Percentiles rank a stretch among this genome's conserved stretches.
Evolutionary conservation across 2,329 filamentous ascomycete genomes (phyloP).

Genomic region (Didymella pinodella): DNA sequence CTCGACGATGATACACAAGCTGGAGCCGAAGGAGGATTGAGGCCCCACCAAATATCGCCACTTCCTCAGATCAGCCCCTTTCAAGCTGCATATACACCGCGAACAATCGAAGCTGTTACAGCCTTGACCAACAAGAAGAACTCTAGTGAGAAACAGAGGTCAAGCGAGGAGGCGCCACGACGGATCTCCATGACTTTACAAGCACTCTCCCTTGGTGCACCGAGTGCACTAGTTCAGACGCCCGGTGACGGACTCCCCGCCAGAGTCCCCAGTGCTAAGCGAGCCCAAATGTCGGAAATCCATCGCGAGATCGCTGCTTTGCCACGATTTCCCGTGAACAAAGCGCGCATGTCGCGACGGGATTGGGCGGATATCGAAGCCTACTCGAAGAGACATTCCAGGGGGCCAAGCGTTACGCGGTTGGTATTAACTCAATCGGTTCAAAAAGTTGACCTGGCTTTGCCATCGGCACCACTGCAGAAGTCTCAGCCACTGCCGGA

Average conservation of each 20-base stretch:
- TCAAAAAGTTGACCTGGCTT: constrained; percentile 15
- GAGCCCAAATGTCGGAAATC: constrained; percentile 38
- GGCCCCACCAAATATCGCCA: constrained; percentile 22
- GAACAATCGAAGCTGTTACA: constrained; percentile 21
- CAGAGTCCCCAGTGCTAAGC: constrained; percentile 26
- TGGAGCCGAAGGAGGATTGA: constrained; percentile 14
- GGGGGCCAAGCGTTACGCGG: constrained; percentile 31
- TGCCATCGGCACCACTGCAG: constrained; percentile 36
- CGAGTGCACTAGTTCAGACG: constrained; percentile 15
- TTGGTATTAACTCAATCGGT: constrained; percentile 27
- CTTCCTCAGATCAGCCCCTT: constrained; percentile 29
- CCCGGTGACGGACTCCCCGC: constrained; percentile 15
- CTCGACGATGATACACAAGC: constrained; percentile 22
- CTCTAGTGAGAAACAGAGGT: constrained; percentile 28
- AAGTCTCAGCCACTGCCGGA: constrained; percentile 42
- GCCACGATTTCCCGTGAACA: constrained; percentile 40
- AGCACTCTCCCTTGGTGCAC: constrained; percentile 30
- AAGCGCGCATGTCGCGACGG: constrained; percentile 44
- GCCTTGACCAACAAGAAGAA: constrained; percentile 26
- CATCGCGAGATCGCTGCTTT: constrained; percentile 43
- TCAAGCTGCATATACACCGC: constrained; percentile 26
- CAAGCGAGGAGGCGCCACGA: constrained; percentile 38
- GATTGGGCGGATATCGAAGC: constrained; percentile 48
- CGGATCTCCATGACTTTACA: constrained; percentile 35
- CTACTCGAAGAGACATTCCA: constrained; percentile 41